Conservation (phyloP, 2,329 filamentous ascomycete genomes). For the Microdochium paspali region DNA sequence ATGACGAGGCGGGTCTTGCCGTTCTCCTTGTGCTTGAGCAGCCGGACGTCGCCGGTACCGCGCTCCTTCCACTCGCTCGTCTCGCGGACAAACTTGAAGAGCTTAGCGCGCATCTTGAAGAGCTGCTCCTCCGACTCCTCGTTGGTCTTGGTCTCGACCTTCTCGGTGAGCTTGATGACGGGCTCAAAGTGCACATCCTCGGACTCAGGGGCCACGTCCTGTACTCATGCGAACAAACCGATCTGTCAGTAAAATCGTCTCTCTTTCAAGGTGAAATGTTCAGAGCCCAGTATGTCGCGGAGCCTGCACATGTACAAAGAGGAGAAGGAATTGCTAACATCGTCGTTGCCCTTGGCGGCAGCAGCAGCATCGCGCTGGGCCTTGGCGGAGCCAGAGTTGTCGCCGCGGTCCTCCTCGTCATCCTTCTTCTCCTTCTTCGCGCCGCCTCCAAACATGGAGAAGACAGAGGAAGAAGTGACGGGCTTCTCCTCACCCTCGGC, state of each 20-base stretch:
- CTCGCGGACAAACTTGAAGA: constrained; percentile 95
- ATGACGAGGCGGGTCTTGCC: constrained; percentile 96
- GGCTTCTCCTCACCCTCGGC: constrained; percentile 24
- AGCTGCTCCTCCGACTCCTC: constrained; percentile 95
- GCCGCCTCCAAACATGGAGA: constrained; percentile 98
- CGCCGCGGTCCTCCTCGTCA: constrained; percentile 70
- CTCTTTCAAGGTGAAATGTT: neutral
- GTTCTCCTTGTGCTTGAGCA: constrained; percentile 98
- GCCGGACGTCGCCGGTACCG: constrained; percentile 88
- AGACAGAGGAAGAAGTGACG: constrained; percentile 59
- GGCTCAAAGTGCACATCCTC: constrained; percentile 96
- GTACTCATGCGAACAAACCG: neutral
- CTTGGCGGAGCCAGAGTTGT: constrained; percentile 84
- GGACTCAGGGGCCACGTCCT: constrained; percentile 69
- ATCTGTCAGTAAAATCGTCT: neutral
- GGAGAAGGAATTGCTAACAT: constrained; percentile 30
- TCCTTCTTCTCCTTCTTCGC: constrained; percentile 95
- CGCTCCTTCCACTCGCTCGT: constrained; percentile 98
- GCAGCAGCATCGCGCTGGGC: constrained; percentile 58
- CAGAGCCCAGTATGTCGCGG: neutral
- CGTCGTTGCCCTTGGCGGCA: constrained; percentile 42
- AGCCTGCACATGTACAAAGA: constrained; percentile 2
- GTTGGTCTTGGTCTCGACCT: constrained; percentile 95
- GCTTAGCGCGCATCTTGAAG: constrained; percentile 99
- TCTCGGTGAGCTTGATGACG: constrained; percentile 90